Evolutionary conservation across 345 rosid genomes (phyloP), one percentile per base, ranked within the genome.

Genomic region (Heritiera littoralis): DNA sequence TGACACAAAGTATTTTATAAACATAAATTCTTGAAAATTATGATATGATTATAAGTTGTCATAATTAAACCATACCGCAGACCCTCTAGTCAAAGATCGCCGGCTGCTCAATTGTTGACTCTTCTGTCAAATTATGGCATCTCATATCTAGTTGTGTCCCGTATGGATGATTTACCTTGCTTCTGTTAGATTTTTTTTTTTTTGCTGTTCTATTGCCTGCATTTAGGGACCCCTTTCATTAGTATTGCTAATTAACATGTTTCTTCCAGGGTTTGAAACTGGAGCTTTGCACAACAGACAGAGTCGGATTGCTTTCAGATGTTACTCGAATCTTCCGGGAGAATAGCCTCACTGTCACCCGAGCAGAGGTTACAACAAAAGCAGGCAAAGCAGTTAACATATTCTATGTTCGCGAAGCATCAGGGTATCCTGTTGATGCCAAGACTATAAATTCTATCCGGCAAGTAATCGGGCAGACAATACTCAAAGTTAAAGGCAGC

Each of bases 301-400:
- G 97, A 82, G 86, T 89, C 18, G 98, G 99, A 68, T 83, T 95
- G 74, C 85, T 95, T 55, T 91, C 99, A 0, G 86, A 91, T 35
- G 93, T 95, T 30, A 95, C 99, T 49, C 93, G 99, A 1, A 91
- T 93, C 79, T 95, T 95, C 84, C 86, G 98, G 0, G 98, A 95
- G 82, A 95, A 91, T 79, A 90, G 99, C 86, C 87, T 95, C 15
- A 83, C 91, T 0, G 97, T 95, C 30, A 90, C 89, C 15, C 85
- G 98, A 84, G 99, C 99, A 41, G 98, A 92, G 85, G 98, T 95
- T 30, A 81, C 89, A 81, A 95, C 99, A 23, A 93, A 91, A 85
- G 88, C 82, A 38, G 96, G 93, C 64, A 95, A 93, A 83, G 99
- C 99, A 60, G 30, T 91, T 3, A 91, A 95, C 80, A 92, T 90